A percentile compares a stretch with the other conserved stretches of the same genome.
These are phyloP conservation scores for Nigrospora oryzae DNA, from an alignment of 2,329 filamentous ascomycete species.

Conservation along the genomic window DNA sequence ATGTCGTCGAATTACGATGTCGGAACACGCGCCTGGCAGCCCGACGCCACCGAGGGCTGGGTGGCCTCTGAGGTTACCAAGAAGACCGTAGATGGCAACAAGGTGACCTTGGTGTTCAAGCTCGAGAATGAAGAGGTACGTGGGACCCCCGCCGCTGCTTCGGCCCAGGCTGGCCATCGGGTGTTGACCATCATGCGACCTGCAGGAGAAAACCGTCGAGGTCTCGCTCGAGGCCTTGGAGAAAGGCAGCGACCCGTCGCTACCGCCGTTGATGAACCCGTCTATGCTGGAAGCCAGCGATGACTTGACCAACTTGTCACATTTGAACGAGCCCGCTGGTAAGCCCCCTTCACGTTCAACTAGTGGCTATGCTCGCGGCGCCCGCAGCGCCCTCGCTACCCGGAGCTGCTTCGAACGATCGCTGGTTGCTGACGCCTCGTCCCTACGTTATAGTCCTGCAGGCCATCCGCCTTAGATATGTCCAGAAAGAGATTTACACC, in stretches of 20 bases:
- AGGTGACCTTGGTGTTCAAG: constrained; percentile 79
- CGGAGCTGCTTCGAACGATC: too few species aligned
- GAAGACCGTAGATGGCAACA: constrained; percentile 76
- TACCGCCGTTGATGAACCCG: constrained; percentile 96
- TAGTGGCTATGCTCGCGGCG: background rate
- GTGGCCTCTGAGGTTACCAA: constrained; percentile 88
- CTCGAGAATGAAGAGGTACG: constrained; percentile 87
- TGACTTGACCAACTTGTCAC: constrained; percentile 92
- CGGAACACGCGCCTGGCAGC: constrained; percentile 97
- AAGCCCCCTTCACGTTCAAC: constrained; percentile 24
- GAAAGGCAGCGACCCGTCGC: constrained; percentile 64
- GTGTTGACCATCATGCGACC: constrained; percentile 8
- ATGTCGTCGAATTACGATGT: constrained; percentile 97
- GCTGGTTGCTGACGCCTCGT: too few species aligned
- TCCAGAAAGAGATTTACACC: constrained; percentile 99
- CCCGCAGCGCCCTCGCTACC: constrained; percentile 12
- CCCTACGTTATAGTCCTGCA: constrained; percentile 62
- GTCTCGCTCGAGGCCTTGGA: constrained; percentile 70
- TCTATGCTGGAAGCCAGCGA: constrained; percentile 97
- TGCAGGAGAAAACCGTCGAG: constrained; percentile 69
- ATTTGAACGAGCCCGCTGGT: constrained; percentile 98
- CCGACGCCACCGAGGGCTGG: constrained; percentile 93
- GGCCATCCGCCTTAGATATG: constrained; percentile 93
- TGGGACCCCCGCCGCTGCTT: background rate
- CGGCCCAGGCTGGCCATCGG: too few species aligned